Percentiles rank a stretch among this genome's conserved stretches.
These are phyloP conservation scores for Rhizophora apiculata DNA, from an alignment of 345 rosid species.

Conservation along the genomic window DNA sequence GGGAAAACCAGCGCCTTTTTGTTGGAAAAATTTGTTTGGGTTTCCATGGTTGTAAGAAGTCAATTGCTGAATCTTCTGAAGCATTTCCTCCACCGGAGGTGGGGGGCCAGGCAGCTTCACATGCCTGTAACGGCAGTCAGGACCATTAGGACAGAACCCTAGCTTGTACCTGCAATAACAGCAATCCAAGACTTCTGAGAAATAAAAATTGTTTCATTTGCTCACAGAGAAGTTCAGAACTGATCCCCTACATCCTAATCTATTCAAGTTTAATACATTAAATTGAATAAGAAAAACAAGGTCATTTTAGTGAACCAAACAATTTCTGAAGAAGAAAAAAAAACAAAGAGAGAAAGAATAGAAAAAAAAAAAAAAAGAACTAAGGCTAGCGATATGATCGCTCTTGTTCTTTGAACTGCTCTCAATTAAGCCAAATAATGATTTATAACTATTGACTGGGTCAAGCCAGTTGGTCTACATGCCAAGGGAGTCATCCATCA, in stretches of 20 bases:
- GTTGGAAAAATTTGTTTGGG: slow-evolving; percentile 71
- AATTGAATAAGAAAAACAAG: too few species aligned
- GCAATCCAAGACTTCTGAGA: background rate
- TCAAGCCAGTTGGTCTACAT: too few species aligned
- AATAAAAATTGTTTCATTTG: too few species aligned
- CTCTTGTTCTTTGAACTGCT: background rate
- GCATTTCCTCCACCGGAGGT: slow-evolving; percentile 91
- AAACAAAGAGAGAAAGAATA: too few species aligned
- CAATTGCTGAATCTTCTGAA: slow-evolving; percentile 91
- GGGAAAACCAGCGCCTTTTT: slow-evolving; percentile 46
- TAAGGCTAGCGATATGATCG: background rate
- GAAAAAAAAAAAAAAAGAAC: background rate
- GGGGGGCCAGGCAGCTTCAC: slow-evolving; percentile 94
- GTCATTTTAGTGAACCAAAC: too few species aligned
- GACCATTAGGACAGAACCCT: slow-evolving; percentile 98
- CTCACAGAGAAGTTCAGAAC: background rate
- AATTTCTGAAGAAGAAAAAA: too few species aligned
- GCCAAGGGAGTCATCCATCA: too few species aligned
- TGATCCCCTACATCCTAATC: background rate
- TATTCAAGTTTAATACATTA: too few species aligned
- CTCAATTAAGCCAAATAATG: too few species aligned
- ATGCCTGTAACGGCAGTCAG: slow-evolving; percentile 93
- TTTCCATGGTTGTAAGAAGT: slow-evolving; percentile 41
- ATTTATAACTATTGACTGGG: too few species aligned
- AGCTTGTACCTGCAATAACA: slow-evolving; percentile 74